Conservation (phyloP, 1,284 basidiomycete species). For the Trichosporon sp. region DNA sequence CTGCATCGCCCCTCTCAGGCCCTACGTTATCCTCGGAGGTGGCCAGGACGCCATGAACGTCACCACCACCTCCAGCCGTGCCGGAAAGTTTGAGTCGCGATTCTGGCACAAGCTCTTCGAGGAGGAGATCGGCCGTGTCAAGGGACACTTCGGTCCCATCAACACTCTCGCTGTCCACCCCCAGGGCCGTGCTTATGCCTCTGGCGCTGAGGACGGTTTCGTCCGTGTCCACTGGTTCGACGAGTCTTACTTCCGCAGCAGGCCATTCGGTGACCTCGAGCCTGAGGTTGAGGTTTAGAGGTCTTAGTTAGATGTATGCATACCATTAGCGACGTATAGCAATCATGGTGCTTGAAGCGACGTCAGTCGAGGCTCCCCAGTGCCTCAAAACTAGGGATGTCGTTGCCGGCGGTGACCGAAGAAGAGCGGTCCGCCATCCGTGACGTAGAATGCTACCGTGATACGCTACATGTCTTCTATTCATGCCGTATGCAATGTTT, state of each 20-base stretch:
- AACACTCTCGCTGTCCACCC: constrained; percentile 98
- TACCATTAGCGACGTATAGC: constrained; percentile 1
- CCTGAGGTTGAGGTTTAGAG: constrained; percentile 55
- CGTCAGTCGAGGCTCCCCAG: background rate
- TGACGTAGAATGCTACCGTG: background rate
- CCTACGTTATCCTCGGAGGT: constrained; percentile 89
- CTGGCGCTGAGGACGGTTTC: constrained; percentile 95
- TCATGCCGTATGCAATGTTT: background rate
- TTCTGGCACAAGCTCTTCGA: constrained; percentile 99
- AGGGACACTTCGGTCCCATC: constrained; percentile 89
- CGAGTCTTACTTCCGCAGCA: constrained; percentile 80
- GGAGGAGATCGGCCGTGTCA: constrained; percentile 95
- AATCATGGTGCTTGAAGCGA: background rate
- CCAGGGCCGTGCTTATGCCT: constrained; percentile 80
- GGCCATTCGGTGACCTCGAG: constrained; percentile 84
- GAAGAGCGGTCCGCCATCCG: background rate
- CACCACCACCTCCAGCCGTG: constrained; percentile 85
- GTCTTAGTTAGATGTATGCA: constrained; percentile 6
- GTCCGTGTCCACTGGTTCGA: constrained; percentile 84
- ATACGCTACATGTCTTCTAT: background rate
- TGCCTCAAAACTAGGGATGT: background rate
- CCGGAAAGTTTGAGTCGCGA: constrained; percentile 96
- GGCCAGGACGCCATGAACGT: constrained; percentile 98
- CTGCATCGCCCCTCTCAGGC: constrained; percentile 73
- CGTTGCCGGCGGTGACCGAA: background rate